These are phyloP conservation scores for Jasminum sambac DNA, from an alignment of 257 asterid species.

Conservation along the genomic window DNA sequence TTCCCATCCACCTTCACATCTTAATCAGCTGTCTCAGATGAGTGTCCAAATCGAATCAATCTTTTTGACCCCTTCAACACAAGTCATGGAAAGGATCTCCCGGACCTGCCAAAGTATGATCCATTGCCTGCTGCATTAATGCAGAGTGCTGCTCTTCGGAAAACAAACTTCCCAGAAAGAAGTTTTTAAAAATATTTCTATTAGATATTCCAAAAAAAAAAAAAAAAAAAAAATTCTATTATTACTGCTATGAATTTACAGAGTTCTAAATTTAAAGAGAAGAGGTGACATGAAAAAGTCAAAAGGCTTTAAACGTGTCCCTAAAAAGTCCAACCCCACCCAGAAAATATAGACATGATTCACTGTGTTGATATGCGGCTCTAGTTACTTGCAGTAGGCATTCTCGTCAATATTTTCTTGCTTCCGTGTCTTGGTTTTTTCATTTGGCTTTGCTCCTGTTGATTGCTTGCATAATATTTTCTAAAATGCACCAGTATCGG, in stretches of 20 bases:
- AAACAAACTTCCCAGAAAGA: no score
- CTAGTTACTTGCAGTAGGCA: neutral
- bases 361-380: neutral
- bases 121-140: no score
- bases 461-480: conserved; percentile 23
- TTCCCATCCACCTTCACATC: neutral
- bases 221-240: no score
- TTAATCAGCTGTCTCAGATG: no score
- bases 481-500: conserved; percentile 66
- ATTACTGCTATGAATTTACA: neutral
- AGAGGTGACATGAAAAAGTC: neutral
- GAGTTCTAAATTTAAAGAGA: neutral
- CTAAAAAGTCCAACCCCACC: neutral
- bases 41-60: no score
- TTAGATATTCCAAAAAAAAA: no score
- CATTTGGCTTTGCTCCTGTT: conserved; percentile 21
- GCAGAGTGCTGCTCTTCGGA: no score
- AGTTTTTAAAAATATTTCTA: neutral
- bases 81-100: no score
- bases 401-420: conserved; percentile 16
- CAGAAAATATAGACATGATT: neutral
- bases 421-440: conserved; percentile 6
- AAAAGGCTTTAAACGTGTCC: neutral
- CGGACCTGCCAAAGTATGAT: no score
- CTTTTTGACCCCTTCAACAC: no score